Base-by-base conservation (phyloP, 129 eudicot species). In the Kitagawia praeruptora region DNA sequence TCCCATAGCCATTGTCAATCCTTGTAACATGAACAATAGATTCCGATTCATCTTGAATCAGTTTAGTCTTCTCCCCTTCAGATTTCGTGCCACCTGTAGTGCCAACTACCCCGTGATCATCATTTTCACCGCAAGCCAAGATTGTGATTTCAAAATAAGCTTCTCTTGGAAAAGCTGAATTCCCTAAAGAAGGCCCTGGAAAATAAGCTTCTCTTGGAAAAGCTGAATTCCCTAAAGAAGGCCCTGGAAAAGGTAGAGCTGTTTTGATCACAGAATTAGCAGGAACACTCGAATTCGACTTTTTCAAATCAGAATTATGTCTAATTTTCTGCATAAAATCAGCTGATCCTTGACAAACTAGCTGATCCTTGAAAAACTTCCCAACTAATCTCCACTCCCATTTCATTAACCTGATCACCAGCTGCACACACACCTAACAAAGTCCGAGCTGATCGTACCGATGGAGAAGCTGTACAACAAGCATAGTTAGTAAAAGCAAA, bases 181-280 rank as follows among this genome's bases (percentile, higher is more conserved):
- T 85, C 63, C 85, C 93, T 64, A 92, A 81, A 69, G 83, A 84
- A 15, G 99, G 99, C 3, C 99, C 98, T 0, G 99, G 99, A 42
- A 96, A 84, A 25, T n/a, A 95, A 12, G 99, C 97, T 73, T 95
- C 99, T 78, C 90, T 96, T 0, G 99, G 99, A 58, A 96, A 96
- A 53, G 91, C 82, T 4, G 88, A 83, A 74, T 81, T 85, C 63
- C 85, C 93, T 64, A 92, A 81, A 69, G 83, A 84, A 15, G 99
- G 99, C 3, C 99, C 98, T 0, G 99, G 99, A 42, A 96, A 84
- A 25, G 99, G 99, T 79, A 96, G 75, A 58, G 85, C 93, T 2
- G 93, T 84, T 71, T 86, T 86, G 19, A 96, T 70, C 10, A 87
- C 87, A 6, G 97, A 87, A 2, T 37, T 40, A 5, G 80, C 71